phyloP scores from a whole-genome alignment of 192 early-diverging fungal species.

The Entomortierella lignicola region DNA sequence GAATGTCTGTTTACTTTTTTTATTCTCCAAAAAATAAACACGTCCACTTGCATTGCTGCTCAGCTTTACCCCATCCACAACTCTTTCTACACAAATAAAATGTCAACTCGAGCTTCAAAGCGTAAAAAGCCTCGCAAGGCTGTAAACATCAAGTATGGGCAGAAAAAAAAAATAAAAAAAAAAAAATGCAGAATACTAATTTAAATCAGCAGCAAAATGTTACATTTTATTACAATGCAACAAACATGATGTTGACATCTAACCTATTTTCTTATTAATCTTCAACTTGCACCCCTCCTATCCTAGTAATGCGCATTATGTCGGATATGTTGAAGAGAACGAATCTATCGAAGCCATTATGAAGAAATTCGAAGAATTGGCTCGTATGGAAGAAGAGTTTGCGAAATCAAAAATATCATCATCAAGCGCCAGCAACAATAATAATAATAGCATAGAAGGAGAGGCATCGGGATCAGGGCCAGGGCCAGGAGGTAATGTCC shows the following conservation, averaged over 20 bases:
- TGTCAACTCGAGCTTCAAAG: conserved; percentile 39
- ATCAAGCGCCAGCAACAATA: too few relatives aligned
- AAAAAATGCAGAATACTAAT: too few relatives aligned
- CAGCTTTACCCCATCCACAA: background rate
- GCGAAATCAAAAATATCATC: conserved; percentile 51
- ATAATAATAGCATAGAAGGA: too few relatives aligned
- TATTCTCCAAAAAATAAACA: conserved; percentile 6
- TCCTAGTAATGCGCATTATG: conserved; percentile 84
- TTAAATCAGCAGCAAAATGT: background rate
- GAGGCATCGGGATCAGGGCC: background rate
- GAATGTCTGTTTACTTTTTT: too few relatives aligned
- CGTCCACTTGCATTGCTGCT: background rate
- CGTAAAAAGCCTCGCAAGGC: conserved; percentile 45
- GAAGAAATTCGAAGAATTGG: conserved; percentile 98
- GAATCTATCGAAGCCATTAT: conserved; percentile 97
- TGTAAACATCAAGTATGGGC: conserved; percentile 30
- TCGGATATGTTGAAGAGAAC: conserved; percentile 96
- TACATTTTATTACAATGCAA: background rate
- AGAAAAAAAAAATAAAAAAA: conserved; percentile 2
- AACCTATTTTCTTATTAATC: background rate
- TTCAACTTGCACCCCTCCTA: background rate
- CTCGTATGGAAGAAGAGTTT: conserved; percentile 87
- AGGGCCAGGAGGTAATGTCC: background rate
- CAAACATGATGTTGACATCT: background rate
- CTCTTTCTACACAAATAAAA: background rate